Evolutionary conservation across 352 stramenopile genomes (phyloP), one percentile per base, ranked within the genome.

Genomic region (Phytophthora sojae): DNA sequence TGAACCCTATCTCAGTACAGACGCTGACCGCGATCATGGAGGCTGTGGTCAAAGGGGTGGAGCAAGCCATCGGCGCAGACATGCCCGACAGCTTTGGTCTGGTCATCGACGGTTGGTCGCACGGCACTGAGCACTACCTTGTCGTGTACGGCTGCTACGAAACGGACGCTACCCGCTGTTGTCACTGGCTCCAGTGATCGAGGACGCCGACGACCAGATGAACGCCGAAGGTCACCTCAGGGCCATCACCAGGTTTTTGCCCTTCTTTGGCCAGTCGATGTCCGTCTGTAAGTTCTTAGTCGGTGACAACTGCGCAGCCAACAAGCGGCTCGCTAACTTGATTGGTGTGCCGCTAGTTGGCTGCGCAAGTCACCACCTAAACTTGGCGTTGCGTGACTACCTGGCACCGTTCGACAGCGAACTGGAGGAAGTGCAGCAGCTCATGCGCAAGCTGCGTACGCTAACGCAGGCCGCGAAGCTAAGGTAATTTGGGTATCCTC

Each of bases 371-470:
- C 29, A 65, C 42, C 17, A 19, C 26, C 49, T 66, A 12, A 32
- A 71, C 32, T 9, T 71, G 35, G 39, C 57, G 47, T 56, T 26
- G 30, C n/a, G 56, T 60, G 49, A 65, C n/a, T 60, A 65, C 49
- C 19, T 57, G 15, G 47, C 23, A 26, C 37, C 55, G 50, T 14
- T 30, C 49, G 15, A 60, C 35, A 52, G 30, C 30, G 30, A 35
- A 35, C 30, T 35, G 30, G 30, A 35, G 30, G 30, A 11, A 35
- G 6, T 35, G 30, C 30, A 35, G 30, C 30, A 35, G 30, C 7
- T 35, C 30, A 35, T 35, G 30, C 30, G 30, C 29, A 35, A 35
- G 30, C 30, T 35, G 30, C 30, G 30, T 35, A 35, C 6, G 30
- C 7, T 35, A 35, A 35, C 9, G 30, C 30, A 35, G 30, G 30